These are phyloP conservation scores for Cymbopogon citratus DNA, from an alignment of 176 grass and related monocot species.

Conservation along the genomic window DNA sequence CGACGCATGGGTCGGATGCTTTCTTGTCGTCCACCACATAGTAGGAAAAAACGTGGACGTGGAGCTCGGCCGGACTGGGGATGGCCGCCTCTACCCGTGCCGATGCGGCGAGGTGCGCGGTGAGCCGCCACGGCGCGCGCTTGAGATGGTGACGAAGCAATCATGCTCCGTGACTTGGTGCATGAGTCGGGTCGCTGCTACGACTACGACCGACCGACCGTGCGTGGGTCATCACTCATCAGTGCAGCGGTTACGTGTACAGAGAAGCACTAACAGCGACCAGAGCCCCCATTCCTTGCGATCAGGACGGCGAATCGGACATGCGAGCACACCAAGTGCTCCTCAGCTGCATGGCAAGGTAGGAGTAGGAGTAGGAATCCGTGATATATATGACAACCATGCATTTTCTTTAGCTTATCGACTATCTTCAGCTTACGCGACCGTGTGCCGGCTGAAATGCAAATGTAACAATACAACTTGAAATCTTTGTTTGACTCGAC, in stretches of 20 bases:
- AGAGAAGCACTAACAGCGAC: background rate
- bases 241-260: background rate
- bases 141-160: background rate
- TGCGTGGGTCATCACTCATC: background rate
- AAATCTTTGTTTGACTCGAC: background rate
- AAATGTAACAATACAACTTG: too few species aligned
- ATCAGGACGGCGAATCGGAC: background rate
- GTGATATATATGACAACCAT: background rate
- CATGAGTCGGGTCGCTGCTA: too few species aligned
- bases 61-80: background rate
- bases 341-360: background rate
- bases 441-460: too few species aligned
- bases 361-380: background rate
- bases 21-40: conserved; percentile 14
- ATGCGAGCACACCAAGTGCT: background rate
- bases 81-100: background rate
- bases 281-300: background rate
- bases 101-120: background rate
- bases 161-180: background rate
- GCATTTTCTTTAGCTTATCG: background rate
- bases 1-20: background rate
- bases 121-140: background rate
- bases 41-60: background rate
- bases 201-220: too few species aligned
- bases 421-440: too few species aligned